These are phyloP conservation scores for Talaromyces trachyspermus DNA, from an alignment of 495 filamentous ascomycete species.

Conservation along the genomic window DNA sequence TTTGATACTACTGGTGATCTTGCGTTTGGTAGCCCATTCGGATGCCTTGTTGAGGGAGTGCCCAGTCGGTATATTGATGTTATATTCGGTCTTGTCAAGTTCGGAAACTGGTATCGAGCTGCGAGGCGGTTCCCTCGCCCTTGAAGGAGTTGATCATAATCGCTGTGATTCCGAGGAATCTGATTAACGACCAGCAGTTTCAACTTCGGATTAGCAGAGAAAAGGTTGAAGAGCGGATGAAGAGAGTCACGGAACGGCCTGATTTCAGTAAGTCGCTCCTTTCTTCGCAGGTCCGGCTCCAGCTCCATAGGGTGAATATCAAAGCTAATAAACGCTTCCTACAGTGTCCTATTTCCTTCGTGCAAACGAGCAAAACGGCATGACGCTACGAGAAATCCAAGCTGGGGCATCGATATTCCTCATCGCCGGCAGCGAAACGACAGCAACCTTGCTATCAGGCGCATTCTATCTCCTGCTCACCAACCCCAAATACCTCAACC, in stretches of 20 bases:
- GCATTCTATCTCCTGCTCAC: slow-evolving; percentile 18
- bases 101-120: background rate
- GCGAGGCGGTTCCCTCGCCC: slow-evolving; percentile 2
- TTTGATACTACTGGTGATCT: slow-evolving; percentile 17
- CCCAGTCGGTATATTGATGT: slow-evolving; percentile 3
- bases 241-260: slow-evolving; percentile 19
- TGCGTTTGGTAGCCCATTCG: slow-evolving; percentile 11
- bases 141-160: background rate
- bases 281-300: too few species aligned
- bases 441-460: slow-evolving; percentile 41
- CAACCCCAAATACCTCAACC: slow-evolving; percentile 22
- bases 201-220: slow-evolving; percentile 26
- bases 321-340: slow-evolving; percentile 12
- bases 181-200: background rate
- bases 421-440: slow-evolving; percentile 52
- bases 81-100: slow-evolving; percentile 1
- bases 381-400: slow-evolving; percentile 33
- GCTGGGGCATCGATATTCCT: slow-evolving; percentile 32
- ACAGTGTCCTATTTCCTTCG: slow-evolving; percentile 26
- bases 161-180: background rate
- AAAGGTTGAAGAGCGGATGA: slow-evolving; percentile 33
- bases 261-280: slow-evolving; percentile 19
- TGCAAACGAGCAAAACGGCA: slow-evolving; percentile 17
- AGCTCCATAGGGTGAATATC: slow-evolving; percentile 5
- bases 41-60: slow-evolving; percentile 1